Evolutionary conservation across 306 rosid species (phyloP).

Genomic region (Canavalia gladiata): DNA sequence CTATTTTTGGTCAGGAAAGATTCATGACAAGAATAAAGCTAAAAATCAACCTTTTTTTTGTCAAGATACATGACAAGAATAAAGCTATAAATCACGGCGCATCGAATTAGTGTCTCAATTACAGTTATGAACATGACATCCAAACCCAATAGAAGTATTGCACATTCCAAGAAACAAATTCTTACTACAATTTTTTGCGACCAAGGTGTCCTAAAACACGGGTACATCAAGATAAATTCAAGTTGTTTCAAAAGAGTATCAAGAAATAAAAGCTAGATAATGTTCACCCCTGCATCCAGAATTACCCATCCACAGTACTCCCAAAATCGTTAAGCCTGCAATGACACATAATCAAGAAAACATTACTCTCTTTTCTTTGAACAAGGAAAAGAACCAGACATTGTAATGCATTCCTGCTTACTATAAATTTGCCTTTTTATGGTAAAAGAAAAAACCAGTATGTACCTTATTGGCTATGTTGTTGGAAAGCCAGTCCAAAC

Average conservation of each 20-base stretch:
- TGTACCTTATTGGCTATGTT: constrained; percentile 96
- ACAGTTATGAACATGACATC: constrained; percentile 60
- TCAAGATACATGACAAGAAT: constrained; percentile 15
- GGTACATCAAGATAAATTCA: constrained; percentile 57
- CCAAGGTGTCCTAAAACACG: constrained; percentile 61
- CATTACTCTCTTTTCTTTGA: background rate
- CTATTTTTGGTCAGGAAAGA: too few relatives aligned
- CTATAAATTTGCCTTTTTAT: background rate
- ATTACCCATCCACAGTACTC: constrained; percentile 63
- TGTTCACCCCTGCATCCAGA: constrained; percentile 98
- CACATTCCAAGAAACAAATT: constrained; percentile 62
- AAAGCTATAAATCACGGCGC: constrained; percentile 46
- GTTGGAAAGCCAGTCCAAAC: constrained; percentile 99
- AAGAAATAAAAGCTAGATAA: constrained; percentile 75
- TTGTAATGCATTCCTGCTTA: background rate
- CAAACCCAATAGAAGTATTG: constrained; percentile 59
- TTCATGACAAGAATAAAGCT: too few relatives aligned
- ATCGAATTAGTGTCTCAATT: constrained; percentile 60
- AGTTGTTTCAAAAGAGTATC: constrained; percentile 54
- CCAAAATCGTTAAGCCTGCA: constrained; percentile 71
- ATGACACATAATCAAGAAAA: background rate
- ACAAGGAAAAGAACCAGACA: too few relatives aligned
- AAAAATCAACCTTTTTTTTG: too few relatives aligned
- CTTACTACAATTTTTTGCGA: constrained; percentile 66
- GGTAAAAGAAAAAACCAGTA: constrained; percentile 24